Conservation (phyloP, 2,329 filamentous ascomycete genomes). For the Coniella lustricola region DNA sequence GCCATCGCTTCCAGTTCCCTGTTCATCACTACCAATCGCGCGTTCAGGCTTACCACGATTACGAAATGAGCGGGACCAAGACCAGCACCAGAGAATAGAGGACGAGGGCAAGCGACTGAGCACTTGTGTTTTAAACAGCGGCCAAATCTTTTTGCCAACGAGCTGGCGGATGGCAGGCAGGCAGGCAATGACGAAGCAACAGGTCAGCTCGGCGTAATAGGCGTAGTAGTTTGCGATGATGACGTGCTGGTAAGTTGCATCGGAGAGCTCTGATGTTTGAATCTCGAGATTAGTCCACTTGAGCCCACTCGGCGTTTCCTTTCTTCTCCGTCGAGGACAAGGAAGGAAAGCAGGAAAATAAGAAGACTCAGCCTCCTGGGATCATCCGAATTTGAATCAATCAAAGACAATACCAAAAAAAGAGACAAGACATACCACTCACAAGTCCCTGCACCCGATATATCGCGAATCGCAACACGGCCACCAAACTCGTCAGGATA, state of each 20-base stretch:
- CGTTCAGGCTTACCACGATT: too few relatives aligned
- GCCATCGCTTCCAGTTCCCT: too few relatives aligned
- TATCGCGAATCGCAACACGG: not conserved
- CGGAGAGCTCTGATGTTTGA: not conserved
- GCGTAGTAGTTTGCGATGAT: slow-evolving; percentile 3
- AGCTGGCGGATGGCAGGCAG: slow-evolving; percentile 9
- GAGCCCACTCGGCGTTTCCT: too few relatives aligned
- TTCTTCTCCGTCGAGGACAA: too few relatives aligned
- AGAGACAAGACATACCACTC: too few relatives aligned
- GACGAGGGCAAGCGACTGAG: not conserved
- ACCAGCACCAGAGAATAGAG: not conserved
- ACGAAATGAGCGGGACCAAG: not conserved
- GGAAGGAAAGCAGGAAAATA: not conserved
- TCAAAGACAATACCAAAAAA: too few relatives aligned
- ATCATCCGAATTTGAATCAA: too few relatives aligned
- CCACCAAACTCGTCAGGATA: not conserved
- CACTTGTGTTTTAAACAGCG: not conserved
- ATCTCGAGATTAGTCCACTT: too few relatives aligned
- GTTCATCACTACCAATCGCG: not conserved
- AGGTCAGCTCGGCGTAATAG: slow-evolving; percentile 7
- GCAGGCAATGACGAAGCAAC: slow-evolving; percentile 9
- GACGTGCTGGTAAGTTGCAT: not conserved
- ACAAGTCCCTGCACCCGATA: not conserved
- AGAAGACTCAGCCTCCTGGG: not conserved
- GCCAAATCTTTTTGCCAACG: slow-evolving; percentile 6